Evolutionary conservation across 192 early-diverging fungal species (phyloP).

Genomic region (Jimgerdemannia lactiflua): DNA sequence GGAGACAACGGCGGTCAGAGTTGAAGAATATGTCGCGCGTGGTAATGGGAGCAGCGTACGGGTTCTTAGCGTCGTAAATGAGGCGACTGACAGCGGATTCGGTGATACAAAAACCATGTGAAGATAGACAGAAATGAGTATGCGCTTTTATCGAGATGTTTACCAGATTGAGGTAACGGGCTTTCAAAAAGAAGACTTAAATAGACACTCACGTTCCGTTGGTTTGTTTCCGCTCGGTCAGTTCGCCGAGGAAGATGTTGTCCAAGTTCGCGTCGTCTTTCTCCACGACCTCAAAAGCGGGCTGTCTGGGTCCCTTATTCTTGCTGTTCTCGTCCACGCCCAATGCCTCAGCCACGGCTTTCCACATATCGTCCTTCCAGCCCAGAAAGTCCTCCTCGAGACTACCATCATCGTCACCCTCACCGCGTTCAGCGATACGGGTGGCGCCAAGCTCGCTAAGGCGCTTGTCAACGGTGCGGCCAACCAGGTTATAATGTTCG

Average conservation of each 20-base stretch:
- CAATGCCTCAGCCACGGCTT: slow-evolving; percentile 70
- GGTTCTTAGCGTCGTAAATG: slow-evolving; percentile 85
- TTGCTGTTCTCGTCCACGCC: slow-evolving; percentile 52
- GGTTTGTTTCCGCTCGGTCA: slow-evolving; percentile 36
- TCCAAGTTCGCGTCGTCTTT: slow-evolving; percentile 27
- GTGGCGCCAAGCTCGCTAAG: slow-evolving; percentile 71
- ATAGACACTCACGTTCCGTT: slow-evolving; percentile 32
- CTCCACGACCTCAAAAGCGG: slow-evolving; percentile 56
- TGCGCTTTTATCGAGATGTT: too few species aligned
- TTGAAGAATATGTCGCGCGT: slow-evolving; percentile 68
- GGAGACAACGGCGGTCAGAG: slow-evolving; percentile 80
- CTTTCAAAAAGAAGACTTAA: neutral
- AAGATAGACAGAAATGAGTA: neutral
- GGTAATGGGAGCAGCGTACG: slow-evolving; percentile 70
- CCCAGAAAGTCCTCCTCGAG: slow-evolving; percentile 95
- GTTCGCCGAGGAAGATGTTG: slow-evolving; percentile 49
- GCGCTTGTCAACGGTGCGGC: slow-evolving; percentile 63
- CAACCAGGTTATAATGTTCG: slow-evolving; percentile 88
- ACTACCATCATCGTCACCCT: slow-evolving; percentile 96
- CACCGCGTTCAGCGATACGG: slow-evolving; percentile 77
- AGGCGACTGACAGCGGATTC: slow-evolving; percentile 25
- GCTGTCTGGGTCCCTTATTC: slow-evolving; percentile 17
- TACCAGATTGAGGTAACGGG: neutral
- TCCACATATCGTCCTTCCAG: slow-evolving; percentile 91
- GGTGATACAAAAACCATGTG: neutral